Base-by-base conservation (phyloP, 768 basidiomycete genomes). In the Suillus brevipes region DNA sequence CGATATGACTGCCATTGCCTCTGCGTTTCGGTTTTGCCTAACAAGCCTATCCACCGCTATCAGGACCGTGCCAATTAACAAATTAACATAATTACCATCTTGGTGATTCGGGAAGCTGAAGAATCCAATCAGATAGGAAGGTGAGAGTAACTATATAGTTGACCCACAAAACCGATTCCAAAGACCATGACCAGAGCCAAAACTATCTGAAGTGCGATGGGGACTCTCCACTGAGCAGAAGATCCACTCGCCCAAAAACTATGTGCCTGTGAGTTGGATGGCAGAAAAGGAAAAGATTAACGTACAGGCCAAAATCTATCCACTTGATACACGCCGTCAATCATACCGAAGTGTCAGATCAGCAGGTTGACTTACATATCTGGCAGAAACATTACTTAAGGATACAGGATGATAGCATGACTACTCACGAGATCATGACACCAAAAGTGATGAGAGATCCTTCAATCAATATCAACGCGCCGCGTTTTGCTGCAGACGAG, bases 381-480 rank as follows among this genome's bases (percentile, higher is more conserved):
- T 71, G 42, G 12, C 50, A 59, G 3, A 42, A 43, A 47, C 5
- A 12, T 49, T 16, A 16, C 31, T 58, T 56, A 55, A 23, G 20
- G 10, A 52, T 7, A 62, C 36, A 42, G 43, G 9, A 31, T 31
- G 3, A 55, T 16, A 18, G 57, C 8, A 60, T 60, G 4, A 2
- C 18, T 0, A 82, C 85, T 78, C 74, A 89, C 79, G 85, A 83
- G 61, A 88, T 74, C 82, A 85, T 86, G 70, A 89, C 82, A 55
- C 88, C 88, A 70, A 85, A 85, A 0, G 85, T 85, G 67, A 88
- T 88, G 20, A 87, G 74, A 71, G 82, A 84, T 4, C 88, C 88
- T 73, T 88, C 86, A 61, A 89, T 81, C 82, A 87, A 86, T 61
- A 89, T 87, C 64, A 88, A 76, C 63, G 84, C 83, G 25, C 89